Evolutionary conservation across 352 stramenopile species (phyloP).

Genomic region (Phytophthora hibernalis): DNA sequence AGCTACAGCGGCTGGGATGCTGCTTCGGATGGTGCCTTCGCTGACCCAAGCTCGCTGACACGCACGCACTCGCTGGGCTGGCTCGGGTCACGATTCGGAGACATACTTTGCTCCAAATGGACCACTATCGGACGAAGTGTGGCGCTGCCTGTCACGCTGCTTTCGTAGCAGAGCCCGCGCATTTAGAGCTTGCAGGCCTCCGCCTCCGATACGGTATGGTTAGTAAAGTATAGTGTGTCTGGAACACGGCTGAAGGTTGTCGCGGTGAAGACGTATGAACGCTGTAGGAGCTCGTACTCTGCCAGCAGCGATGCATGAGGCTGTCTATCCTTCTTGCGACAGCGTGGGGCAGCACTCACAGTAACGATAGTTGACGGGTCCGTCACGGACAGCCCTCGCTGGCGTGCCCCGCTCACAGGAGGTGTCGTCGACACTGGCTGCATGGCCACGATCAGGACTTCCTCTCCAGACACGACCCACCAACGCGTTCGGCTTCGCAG

Average conservation of each 20-base stretch:
- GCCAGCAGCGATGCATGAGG: conserved; percentile 13
- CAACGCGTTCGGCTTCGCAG: neutral
- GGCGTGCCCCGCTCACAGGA: neutral
- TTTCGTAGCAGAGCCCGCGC: neutral
- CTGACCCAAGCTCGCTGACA: too few species aligned
- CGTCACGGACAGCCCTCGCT: conserved; percentile 2
- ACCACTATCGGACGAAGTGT: conserved; percentile 19
- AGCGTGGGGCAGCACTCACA: neutral
- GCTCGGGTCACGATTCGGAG: conserved; percentile 3
- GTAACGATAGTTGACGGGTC: too few species aligned
- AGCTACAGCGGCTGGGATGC: too few species aligned
- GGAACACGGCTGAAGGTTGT: neutral
- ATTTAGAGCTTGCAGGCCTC: neutral
- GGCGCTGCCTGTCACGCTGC: neutral
- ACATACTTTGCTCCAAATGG: neutral
- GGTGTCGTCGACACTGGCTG: neutral
- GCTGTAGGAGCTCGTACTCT: conserved; percentile 5
- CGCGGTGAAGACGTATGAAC: conserved; percentile 7
- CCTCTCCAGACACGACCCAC: neutral
- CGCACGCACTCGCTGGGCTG: too few species aligned
- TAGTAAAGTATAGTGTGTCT: too few species aligned
- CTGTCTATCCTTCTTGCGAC: conserved; percentile 12
- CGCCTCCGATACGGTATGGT: neutral
- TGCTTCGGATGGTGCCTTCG: too few species aligned
- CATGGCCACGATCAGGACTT: neutral